Conservation (phyloP, 1,284 basidiomycete species). For the Puccinia novopanici region DNA sequence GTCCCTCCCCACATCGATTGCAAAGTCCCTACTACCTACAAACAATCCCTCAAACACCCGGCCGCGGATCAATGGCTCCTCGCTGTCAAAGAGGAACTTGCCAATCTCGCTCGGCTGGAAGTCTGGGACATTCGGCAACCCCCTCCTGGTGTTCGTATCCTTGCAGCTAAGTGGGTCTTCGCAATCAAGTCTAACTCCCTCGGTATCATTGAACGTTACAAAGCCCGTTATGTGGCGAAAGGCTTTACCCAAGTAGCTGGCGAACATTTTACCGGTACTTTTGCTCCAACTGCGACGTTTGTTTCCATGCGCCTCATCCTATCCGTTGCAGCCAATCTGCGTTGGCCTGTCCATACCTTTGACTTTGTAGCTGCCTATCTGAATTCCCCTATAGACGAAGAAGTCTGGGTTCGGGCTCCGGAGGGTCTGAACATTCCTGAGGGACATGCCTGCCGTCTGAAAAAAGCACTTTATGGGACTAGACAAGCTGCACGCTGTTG, state of each 20-base stretch:
- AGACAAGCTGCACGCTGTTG: slow-evolving; percentile 31
- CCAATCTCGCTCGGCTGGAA: neutral
- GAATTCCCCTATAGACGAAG: slow-evolving; percentile 4
- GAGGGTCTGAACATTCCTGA: neutral
- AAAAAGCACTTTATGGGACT: slow-evolving; percentile 9
- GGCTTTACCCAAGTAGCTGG: neutral
- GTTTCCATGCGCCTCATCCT: neutral
- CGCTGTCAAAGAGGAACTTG: neutral
- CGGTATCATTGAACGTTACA: neutral
- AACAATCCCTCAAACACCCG: too few species aligned
- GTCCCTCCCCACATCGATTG: too few species aligned
- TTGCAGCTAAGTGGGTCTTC: slow-evolving; percentile 16
- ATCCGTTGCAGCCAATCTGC: neutral
- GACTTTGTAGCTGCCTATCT: slow-evolving; percentile 33
- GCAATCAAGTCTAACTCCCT: neutral
- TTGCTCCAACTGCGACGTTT: slow-evolving; percentile 26
- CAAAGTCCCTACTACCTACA: too few species aligned
- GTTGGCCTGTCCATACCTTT: slow-evolving; percentile 17
- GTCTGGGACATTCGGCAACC: neutral
- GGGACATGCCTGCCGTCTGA: neutral
- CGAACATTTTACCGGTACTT: neutral
- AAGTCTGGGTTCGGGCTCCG: slow-evolving; percentile 26
- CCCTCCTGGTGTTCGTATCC: neutral
- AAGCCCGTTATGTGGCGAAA: neutral
- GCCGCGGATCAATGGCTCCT: neutral